Base-by-base conservation (phyloP, 768 basidiomycete genomes). In the Phlegmacium glaucopus region DNA sequence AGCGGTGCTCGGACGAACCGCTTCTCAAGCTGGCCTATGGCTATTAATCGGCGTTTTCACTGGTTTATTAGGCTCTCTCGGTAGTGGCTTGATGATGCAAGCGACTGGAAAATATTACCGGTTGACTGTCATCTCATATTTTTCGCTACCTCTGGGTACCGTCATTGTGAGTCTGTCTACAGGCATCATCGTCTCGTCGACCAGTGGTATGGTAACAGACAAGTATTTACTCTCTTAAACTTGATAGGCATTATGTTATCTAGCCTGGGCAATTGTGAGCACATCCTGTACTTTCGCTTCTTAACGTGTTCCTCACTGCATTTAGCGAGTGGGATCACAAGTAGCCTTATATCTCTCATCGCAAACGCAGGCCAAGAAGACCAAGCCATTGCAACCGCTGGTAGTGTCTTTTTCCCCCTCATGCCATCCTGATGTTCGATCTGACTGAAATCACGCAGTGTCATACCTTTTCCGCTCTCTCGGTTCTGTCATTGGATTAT, bases 401-500 rank as follows among this genome's bases (percentile, higher is more conserved):
- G 82, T 78, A 30, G 5, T 70, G 51, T 10, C 8, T 42, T 22
- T 26, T 47, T 28, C 12, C n/a, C 27, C 17, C 17, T 36, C 10
- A 7, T 11, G 29, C 26, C 11, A 4, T 45, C 9, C 27, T 40
- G 9, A n/a, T 8, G 10, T 37, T 39, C 8, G 45, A n/a, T 11
- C 27, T 16, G 18, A 25, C 4, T 9, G 25, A 39, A 16, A 17
- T 27, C 9, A 42, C 39, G 6, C 54, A 82, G 82, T 79, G 1
- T 82, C 80, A 0, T 83, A 83, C 58, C 79, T 85, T 29, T 84
- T 84, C 69, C 78, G 82, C 29, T 82, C 82, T 2, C 59, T 84
- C 10, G 82, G 82, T 2, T 74, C 73, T 1, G 79, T 84, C 7
- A 62, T 83, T 17, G 79, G 80, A 1, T 55, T 84, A 1, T 80